phyloP scores from a whole-genome alignment of 176 grass and related monocot species.

The Hordeum marinum region DNA sequence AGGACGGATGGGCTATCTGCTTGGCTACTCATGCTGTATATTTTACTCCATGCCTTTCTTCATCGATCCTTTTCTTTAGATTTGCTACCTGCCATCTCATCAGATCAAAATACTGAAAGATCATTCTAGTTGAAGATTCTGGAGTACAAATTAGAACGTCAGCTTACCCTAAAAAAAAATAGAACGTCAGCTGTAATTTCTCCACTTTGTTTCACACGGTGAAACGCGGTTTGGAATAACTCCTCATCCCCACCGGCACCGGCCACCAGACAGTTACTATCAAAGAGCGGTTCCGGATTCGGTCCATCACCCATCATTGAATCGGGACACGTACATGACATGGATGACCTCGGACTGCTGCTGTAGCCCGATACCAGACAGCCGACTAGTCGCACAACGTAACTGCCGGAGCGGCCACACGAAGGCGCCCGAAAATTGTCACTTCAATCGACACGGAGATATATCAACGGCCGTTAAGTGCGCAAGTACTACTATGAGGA shows the following conservation, averaged over 20 bases:
- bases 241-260: not conserved
- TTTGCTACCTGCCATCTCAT: too few relatives aligned
- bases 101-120: too few relatives aligned
- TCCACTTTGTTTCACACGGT: not conserved
- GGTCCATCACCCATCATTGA: not conserved
- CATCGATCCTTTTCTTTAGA: not conserved
- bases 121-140: too few relatives aligned
- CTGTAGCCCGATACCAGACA: conserved; percentile 16
- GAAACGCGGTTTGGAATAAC: not conserved
- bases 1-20: too few relatives aligned
- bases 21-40: too few relatives aligned
- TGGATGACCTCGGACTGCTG: not conserved
- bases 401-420: not conserved
- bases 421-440: not conserved
- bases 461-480: not conserved
- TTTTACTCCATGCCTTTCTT: too few relatives aligned
- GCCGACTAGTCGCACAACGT: not conserved
- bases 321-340: not conserved
- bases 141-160: too few relatives aligned
- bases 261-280: not conserved
- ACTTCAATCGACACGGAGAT: not conserved
- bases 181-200: not conserved
- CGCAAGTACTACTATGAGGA: not conserved
- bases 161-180: too few relatives aligned
- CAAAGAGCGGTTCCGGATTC: not conserved